Evolutionary conservation across 139 green algal genomes (phyloP), one percentile per base, ranked within the genome.

Genomic region (Chlamydomonas sphaeroides): DNA sequence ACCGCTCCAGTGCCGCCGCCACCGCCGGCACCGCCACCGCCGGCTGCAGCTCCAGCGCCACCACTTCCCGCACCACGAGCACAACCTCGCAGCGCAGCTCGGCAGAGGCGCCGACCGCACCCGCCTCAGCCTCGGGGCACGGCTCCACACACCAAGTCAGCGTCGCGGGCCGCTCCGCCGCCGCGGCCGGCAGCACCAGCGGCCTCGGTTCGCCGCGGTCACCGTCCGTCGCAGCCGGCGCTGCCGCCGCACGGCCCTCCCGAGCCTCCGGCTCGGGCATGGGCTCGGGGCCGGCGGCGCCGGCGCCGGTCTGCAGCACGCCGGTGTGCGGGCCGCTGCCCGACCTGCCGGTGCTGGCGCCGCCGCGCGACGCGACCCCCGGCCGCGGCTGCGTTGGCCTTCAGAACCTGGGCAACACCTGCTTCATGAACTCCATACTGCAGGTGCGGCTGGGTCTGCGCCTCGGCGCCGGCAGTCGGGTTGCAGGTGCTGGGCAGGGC

Each of bases 381-480:
- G 78, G 78, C 41, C 63, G 53, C 30, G 91, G 88, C 56, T 87
- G 83, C 65, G 86, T 92, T 14, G 95, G 95, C 18, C 84, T 98
- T 66, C 20, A 79, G 32, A 98, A 98, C 86, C 80, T 97, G 69
- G 94, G 94, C 75, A 98, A 98, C 88, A 97, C 94, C 17, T 98
- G 94, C 86, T 98, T 95, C 79, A 93, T 95, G 85, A 96, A 96
- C 86, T 88, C 75, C 82, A 92, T 93, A 32, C 79, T 96, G 78
- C 93, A 95, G 45, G 45, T 53, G 45, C 14, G 45, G 45, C 11
- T n/a, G n/a, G n/a, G n/a, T n/a, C n/a, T n/a, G n/a, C n/a, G n/a
- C n/a, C n/a, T n/a, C n/a, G n/a, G n/a, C n/a, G n/a, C n/a, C n/a
- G n/a, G n/a, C n/a, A n/a, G n/a, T n/a, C n/a, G n/a, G n/a, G n/a